Evolutionary conservation across 371 early-diverging fungal genomes (phyloP).

Genomic region (Globomyces sp.): DNA sequence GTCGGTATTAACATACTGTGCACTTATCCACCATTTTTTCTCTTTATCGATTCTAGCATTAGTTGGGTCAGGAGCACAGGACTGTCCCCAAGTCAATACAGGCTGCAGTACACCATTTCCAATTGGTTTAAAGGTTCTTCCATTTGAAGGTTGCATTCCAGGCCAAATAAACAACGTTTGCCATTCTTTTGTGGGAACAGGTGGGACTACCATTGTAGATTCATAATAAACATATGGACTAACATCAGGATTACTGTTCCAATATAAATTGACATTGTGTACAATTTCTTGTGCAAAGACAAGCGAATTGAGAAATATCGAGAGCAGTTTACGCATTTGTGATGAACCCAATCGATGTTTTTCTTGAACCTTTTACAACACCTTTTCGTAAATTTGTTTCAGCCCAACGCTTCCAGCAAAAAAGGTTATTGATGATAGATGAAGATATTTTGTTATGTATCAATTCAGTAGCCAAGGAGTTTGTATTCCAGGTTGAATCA

Average conservation of each 20-base stretch:
- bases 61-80: slow-evolving; percentile 20
- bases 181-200: not conserved
- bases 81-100: slow-evolving; percentile 19
- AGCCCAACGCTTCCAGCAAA: no score
- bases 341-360: no score
- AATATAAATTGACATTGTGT: not conserved
- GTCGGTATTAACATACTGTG: slow-evolving; percentile 20
- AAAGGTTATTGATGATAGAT: no score
- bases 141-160: slow-evolving; percentile 13
- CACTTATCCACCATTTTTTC: slow-evolving; percentile 15
- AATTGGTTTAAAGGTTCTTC: slow-evolving; percentile 9
- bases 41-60: not conserved
- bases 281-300: no score
- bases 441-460: no score
- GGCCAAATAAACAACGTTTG: slow-evolving; percentile 18
- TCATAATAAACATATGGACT: slow-evolving; percentile 7
- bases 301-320: no score
- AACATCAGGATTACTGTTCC: not conserved
- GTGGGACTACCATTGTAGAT: not conserved
- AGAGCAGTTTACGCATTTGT: no score
- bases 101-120: slow-evolving; percentile 24
- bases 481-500: no score
- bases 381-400: no score
- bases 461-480: no score
- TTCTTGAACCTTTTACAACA: no score